phyloP scores from a whole-genome alignment of 768 basidiomycete genomes.

The Clavaria fumosa region DNA sequence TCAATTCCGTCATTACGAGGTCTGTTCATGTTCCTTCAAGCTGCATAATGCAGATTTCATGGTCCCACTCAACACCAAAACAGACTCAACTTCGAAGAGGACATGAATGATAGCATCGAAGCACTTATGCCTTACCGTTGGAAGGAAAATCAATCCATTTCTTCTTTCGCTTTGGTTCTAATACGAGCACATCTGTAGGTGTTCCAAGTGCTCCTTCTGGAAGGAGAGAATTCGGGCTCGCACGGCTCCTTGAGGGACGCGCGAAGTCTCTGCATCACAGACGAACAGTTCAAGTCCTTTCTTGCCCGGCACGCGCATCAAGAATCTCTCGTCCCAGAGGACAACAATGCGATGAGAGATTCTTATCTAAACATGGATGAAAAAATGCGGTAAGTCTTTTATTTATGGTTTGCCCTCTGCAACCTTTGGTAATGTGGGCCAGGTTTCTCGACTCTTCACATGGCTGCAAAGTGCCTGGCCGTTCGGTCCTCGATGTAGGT shows the following conservation, averaged over 20 bases:
- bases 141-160: constrained; percentile 22
- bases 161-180: no score
- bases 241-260: constrained; percentile 7
- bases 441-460: constrained; percentile 14
- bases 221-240: constrained; percentile 12
- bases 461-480: constrained; percentile 12
- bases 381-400: constrained; percentile 4
- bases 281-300: constrained; percentile 20
- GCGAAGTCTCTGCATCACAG: constrained; percentile 2
- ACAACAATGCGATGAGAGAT: constrained; percentile 24
- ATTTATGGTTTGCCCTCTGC: not conserved
- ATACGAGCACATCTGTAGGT: no score
- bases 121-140: constrained; percentile 22
- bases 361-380: constrained; percentile 25
- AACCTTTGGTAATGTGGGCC: not conserved
- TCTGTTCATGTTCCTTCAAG: no score
- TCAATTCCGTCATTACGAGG: constrained; percentile 21
- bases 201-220: constrained; percentile 15
- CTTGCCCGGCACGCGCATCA: constrained; percentile 17
- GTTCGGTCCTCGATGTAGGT: constrained; percentile 14
- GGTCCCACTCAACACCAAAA: not conserved
- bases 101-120: constrained; percentile 24
- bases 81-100: constrained; percentile 25
- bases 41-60: not conserved
- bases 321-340: constrained; percentile 20